Percentiles rank a stretch among this genome's conserved stretches.
These are phyloP conservation scores for Pseudoneurospora amorphoporcata DNA, from an alignment of 495 filamentous ascomycete genomes.

Conservation along the genomic window DNA sequence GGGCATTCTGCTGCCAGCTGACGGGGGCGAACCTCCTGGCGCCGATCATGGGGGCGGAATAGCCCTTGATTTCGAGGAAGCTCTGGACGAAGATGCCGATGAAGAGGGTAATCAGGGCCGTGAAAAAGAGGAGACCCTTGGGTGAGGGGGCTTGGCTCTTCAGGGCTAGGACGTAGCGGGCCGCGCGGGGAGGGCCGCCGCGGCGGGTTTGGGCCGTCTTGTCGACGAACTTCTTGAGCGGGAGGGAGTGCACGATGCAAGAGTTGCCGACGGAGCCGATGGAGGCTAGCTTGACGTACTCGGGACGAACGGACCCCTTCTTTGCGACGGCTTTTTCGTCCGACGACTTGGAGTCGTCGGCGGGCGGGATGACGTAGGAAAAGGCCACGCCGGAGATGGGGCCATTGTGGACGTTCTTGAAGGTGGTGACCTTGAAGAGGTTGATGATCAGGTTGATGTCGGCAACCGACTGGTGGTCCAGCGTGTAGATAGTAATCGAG, in stretches of 20 bases:
- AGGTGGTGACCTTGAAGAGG: constrained; percentile 50
- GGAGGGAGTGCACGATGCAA: constrained; percentile 73
- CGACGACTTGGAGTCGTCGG: neutral
- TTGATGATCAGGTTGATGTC: constrained; percentile 42
- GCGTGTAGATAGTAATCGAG: constrained; percentile 65
- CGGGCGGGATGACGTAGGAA: constrained; percentile 55
- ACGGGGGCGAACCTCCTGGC: constrained; percentile 15
- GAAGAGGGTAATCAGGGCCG: constrained; percentile 44
- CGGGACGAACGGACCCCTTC: constrained; percentile 30
- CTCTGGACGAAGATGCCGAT: constrained; percentile 53
- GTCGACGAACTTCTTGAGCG: constrained; percentile 42
- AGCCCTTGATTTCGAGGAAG: constrained; percentile 56
- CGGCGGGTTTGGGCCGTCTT: constrained; percentile 36
- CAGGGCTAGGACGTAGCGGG: constrained; percentile 59
- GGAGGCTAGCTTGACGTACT: constrained; percentile 68
- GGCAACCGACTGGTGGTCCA: constrained; percentile 45
- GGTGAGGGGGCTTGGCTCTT: constrained; percentile 42
- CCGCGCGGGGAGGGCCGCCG: constrained; percentile 29
- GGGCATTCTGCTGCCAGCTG: constrained; percentile 14
- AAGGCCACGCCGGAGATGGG: constrained; percentile 81
- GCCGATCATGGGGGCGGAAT: constrained; percentile 47
- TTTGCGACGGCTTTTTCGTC: constrained; percentile 19
- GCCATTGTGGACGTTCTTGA: constrained; percentile 67
- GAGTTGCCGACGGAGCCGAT: constrained; percentile 71
- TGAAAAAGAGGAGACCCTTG: constrained; percentile 34